These are phyloP conservation scores for Heimioporus punctisporus DNA, from an alignment of 1,284 basidiomycete species.

Conservation along the genomic window DNA sequence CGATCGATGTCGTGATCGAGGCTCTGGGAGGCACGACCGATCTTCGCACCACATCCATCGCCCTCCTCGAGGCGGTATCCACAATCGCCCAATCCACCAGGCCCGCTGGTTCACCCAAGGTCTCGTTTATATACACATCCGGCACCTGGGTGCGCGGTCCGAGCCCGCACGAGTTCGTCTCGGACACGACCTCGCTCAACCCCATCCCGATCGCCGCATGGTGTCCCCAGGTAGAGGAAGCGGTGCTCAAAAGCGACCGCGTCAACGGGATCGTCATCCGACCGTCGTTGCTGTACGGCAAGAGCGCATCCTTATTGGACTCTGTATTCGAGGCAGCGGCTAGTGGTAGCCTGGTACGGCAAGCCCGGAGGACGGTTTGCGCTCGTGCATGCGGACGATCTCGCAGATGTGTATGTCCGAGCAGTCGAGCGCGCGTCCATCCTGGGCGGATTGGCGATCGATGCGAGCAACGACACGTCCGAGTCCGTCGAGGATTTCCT, in stretches of 20 bases:
- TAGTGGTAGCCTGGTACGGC: slow-evolving; percentile 35
- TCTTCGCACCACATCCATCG: slow-evolving; percentile 16
- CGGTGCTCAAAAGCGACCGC: slow-evolving; percentile 30
- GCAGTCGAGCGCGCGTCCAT: slow-evolving; percentile 17
- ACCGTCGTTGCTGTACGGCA: slow-evolving; percentile 49
- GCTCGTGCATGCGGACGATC: slow-evolving; percentile 20
- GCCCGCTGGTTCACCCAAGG: slow-evolving; percentile 8
- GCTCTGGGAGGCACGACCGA: slow-evolving; percentile 23
- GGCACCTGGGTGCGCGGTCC: slow-evolving; percentile 19
- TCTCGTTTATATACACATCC: slow-evolving; percentile 19
- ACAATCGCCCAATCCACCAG: slow-evolving; percentile 31
- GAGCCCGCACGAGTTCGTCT: slow-evolving; percentile 8
- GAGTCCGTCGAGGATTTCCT: slow-evolving; percentile 16
- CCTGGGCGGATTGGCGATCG: slow-evolving; percentile 16
- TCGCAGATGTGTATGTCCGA: slow-evolving; percentile 22
- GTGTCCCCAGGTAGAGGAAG: slow-evolving; percentile 36
- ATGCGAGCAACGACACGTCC: slow-evolving; percentile 12
- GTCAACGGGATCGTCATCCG: slow-evolving; percentile 55
- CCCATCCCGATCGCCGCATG: slow-evolving; percentile 34
- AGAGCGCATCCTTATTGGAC: slow-evolving; percentile 30
- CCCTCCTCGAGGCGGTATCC: slow-evolving; percentile 38
- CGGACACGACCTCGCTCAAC: slow-evolving; percentile 18
- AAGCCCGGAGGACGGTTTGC: slow-evolving; percentile 15
- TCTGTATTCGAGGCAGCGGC: slow-evolving; percentile 40
- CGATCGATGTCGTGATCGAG: slow-evolving; percentile 47